Conservation (phyloP, 345 rosid genomes). For the Salix purpurea region DNA sequence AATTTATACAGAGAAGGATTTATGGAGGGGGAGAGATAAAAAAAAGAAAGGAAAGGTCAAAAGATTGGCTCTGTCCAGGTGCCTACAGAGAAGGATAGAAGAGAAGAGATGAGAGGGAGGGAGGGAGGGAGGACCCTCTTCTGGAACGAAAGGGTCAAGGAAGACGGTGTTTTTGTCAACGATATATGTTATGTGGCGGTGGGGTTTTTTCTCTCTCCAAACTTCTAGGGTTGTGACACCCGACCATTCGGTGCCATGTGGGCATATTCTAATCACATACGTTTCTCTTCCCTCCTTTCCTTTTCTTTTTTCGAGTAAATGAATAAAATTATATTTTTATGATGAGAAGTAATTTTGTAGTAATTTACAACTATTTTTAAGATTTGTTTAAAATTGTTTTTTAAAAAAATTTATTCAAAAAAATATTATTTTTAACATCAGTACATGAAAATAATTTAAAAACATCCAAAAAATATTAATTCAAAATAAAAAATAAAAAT, state of each 20-base stretch:
- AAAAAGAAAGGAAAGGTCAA: neutral
- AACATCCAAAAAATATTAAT: no score
- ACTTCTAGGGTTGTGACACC: neutral
- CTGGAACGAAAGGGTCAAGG: neutral
- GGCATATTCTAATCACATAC: neutral
- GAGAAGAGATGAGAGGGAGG: neutral
- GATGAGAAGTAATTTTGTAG: no score
- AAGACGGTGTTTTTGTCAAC: neutral
- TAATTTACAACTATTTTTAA: no score
- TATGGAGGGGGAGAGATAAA: neutral
- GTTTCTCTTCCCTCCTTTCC: neutral
- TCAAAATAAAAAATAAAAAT: no score
- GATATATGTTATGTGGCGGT: neutral
- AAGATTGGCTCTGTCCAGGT: constrained; percentile 10
- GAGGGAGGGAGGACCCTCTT: neutral
- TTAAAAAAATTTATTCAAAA: no score
- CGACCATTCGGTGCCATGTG: neutral
- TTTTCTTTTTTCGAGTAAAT: neutral
- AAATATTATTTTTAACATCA: no score
- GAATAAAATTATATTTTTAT: no score
- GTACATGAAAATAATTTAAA: no score
- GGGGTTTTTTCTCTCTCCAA: neutral
- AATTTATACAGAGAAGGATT: neutral
- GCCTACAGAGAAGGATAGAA: neutral
- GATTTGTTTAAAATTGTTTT: no score